These are phyloP conservation scores for Davidsoniella eucalypti DNA, from an alignment of 2,329 filamentous ascomycete species.

Conservation along the genomic window DNA sequence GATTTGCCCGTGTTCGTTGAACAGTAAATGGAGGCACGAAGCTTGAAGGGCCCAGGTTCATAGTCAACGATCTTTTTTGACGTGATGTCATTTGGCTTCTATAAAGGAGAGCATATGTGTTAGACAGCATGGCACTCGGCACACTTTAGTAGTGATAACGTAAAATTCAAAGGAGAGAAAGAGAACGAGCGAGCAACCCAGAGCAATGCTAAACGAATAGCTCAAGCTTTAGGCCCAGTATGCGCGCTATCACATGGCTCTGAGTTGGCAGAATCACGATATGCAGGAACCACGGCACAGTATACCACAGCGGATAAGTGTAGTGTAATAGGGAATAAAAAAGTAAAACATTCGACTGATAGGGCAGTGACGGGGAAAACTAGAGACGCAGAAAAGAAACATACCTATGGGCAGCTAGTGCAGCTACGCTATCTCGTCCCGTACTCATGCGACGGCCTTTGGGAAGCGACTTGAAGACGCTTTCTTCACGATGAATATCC, in stretches of 20 bases:
- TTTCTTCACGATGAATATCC: constrained; percentile 10
- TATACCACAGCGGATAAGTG: background rate
- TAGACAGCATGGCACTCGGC: background rate
- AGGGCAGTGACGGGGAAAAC: background rate
- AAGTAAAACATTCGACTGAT: background rate
- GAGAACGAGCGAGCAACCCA: background rate
- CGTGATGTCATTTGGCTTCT: constrained; percentile 47
- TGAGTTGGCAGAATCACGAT: constrained; percentile 1
- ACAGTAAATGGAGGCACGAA: constrained; percentile 18
- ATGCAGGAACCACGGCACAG: constrained; percentile 3
- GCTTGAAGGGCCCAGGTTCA: constrained; percentile 17
- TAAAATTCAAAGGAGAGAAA: background rate
- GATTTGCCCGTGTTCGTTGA: constrained; percentile 14
- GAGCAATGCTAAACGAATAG: background rate
- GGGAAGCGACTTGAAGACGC: constrained; percentile 7
- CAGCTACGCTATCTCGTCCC: background rate
- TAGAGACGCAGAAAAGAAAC: background rate
- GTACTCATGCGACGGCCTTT: constrained; percentile 11
- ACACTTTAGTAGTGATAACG: background rate
- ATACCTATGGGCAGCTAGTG: background rate
- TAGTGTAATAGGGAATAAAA: background rate
- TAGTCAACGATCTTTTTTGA: constrained; percentile 42
- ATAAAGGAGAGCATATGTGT: constrained; percentile 3
- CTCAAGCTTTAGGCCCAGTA: background rate
- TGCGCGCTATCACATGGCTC: constrained; percentile 2